These are phyloP conservation scores for Plasmodium chabaudi DNA, from an alignment of 169 alveolate genomes.

Conservation along the genomic window DNA sequence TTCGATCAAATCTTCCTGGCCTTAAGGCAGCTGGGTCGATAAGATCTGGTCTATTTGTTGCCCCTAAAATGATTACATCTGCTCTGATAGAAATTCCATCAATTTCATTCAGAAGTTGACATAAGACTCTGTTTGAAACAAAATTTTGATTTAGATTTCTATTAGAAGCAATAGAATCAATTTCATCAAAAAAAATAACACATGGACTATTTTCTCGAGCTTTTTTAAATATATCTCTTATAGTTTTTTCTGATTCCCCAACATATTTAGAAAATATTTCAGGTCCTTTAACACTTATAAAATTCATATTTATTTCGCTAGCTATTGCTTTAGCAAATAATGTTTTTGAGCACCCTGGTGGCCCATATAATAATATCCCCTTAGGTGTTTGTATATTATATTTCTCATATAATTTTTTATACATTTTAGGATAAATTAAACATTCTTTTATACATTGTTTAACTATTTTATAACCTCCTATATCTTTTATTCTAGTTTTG, in stretches of 20 bases:
- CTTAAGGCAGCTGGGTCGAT: slow-evolving; percentile 97
- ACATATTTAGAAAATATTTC: slow-evolving; percentile 99
- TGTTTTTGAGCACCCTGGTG: slow-evolving; percentile 99
- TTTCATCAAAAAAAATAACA: slow-evolving; percentile 98
- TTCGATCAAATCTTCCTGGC: slow-evolving; percentile 99
- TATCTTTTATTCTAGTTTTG: slow-evolving; percentile 96
- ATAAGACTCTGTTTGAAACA: slow-evolving; percentile 97
- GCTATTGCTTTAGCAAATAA: slow-evolving; percentile 99
- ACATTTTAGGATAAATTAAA: slow-evolving; percentile 98
- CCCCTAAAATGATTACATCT: slow-evolving; percentile 97
- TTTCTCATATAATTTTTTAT: slow-evolving; percentile 90
- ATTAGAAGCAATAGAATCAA: slow-evolving; percentile 93
- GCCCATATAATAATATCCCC: slow-evolving; percentile 99
- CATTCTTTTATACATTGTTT: slow-evolving; percentile 94
- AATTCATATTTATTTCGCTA: slow-evolving; percentile 97
- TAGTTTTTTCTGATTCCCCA: slow-evolving; percentile 98
- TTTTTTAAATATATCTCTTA: slow-evolving; percentile 95
- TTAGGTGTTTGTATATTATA: slow-evolving; percentile 94
- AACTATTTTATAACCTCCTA: slow-evolving; percentile 98
- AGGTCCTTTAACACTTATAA: slow-evolving; percentile 99
- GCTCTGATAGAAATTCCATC: slow-evolving; percentile 95
- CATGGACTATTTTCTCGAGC: slow-evolving; percentile 98
- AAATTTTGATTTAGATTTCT: slow-evolving; percentile 70
- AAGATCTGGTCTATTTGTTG: slow-evolving; percentile 98
- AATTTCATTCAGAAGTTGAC: slow-evolving; percentile 98